Conservation (phyloP, 2,329 filamentous ascomycete species). For the Furcasterigmium furcatum region DNA sequence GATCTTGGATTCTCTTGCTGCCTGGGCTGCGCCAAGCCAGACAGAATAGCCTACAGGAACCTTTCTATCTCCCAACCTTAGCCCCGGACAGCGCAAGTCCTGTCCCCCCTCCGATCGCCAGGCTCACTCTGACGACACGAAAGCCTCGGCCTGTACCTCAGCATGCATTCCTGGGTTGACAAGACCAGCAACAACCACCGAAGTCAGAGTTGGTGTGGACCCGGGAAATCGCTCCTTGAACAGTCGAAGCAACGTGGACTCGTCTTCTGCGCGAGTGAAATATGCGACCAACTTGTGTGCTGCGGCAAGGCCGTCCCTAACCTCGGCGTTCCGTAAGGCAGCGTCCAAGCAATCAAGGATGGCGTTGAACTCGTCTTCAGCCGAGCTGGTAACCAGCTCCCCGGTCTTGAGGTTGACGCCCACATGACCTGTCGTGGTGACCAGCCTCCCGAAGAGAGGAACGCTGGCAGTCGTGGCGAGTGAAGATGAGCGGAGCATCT, state of each 20-base stretch:
- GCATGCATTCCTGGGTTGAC: constrained; percentile 13
- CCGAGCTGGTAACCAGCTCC: constrained; percentile 8
- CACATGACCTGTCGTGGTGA: constrained; percentile 12
- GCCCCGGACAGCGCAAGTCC: too few relatives aligned
- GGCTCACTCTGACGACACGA: too few relatives aligned
- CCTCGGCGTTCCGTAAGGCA: constrained; percentile 11
- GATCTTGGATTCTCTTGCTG: too few relatives aligned
- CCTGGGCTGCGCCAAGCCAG: too few relatives aligned
- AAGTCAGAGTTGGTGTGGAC: constrained; percentile 12
- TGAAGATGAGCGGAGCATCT: constrained; percentile 3
- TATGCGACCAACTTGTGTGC: constrained; percentile 14
- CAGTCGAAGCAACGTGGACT: constrained; percentile 8
- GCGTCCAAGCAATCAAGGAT: constrained; percentile 13
- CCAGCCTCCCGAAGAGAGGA: constrained; percentile 6
- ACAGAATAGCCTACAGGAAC: too few relatives aligned
- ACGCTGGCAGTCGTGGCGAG: constrained; percentile 11
- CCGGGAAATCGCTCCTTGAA: constrained; percentile 8
- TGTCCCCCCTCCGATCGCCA: too few relatives aligned
- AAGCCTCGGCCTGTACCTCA: constrained; percentile 13
- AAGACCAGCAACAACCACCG: constrained; percentile 11
- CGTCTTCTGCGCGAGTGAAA: constrained; percentile 11
- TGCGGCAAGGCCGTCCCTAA: constrained; percentile 6
- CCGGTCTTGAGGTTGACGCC: constrained; percentile 12
- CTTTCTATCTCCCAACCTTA: too few relatives aligned
- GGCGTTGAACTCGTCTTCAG: constrained; percentile 12